Conservation (phyloP, 169 alveolate genomes). For the Plasmodium blacklocki region DNA sequence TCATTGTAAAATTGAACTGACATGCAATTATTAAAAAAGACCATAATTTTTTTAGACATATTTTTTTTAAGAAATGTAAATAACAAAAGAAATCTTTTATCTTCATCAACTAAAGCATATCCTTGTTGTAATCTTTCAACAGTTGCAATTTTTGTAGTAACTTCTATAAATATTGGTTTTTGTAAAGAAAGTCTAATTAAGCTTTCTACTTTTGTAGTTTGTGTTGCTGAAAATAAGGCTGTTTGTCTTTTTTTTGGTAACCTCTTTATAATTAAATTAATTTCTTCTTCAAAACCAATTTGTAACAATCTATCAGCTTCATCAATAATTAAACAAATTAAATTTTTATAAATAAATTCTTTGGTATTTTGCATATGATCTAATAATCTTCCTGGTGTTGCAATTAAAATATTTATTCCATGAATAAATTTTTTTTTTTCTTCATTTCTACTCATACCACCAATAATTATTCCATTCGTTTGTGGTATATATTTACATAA, state of each 20-base stretch:
- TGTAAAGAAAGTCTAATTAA: constrained; percentile 96
- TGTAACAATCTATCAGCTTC: constrained; percentile 99
- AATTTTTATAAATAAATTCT: constrained; percentile 95
- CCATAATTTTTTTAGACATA: constrained; percentile 95
- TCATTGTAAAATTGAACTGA: constrained; percentile 98
- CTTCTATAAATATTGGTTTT: constrained; percentile 96
- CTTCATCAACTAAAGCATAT: constrained; percentile 97
- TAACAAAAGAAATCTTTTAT: constrained; percentile 95
- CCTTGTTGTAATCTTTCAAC: constrained; percentile 98
- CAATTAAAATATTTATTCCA: constrained; percentile 97
- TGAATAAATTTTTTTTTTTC: constrained; percentile 97
- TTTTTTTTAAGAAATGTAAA: constrained; percentile 97
- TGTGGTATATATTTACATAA: constrained; percentile 94
- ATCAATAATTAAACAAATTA: constrained; percentile 96
- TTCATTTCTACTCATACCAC: constrained; percentile 97
- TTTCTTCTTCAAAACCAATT: constrained; percentile 99
- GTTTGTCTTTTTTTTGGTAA: constrained; percentile 98
- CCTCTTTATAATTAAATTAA: constrained; percentile 96
- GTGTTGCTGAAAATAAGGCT: constrained; percentile 98
- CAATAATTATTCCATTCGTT: constrained; percentile 98
- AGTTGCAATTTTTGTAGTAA: constrained; percentile 91
- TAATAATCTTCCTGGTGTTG: constrained; percentile 99
- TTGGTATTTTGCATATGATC: constrained; percentile 99
- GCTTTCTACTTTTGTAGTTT: constrained; percentile 97
- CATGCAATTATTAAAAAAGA: constrained; percentile 98